Base-by-base conservation (phyloP, 257 asterid genomes). In the Anisodus acutangulus region DNA sequence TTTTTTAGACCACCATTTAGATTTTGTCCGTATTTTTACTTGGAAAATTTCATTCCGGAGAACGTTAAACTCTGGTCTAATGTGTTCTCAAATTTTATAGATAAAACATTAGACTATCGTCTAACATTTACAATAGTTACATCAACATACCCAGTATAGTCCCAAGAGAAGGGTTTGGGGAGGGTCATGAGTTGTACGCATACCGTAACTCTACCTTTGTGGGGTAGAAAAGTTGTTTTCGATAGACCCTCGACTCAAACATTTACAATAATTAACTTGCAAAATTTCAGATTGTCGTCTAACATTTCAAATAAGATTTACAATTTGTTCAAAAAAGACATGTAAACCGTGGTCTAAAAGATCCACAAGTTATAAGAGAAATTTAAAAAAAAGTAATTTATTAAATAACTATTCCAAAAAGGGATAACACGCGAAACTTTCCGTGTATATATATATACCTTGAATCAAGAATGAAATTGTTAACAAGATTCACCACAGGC, bases 261-360 rank as follows among this genome's bases (percentile, higher is more conserved):
- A 31, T 37, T 13, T 67, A 1, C 8, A 35, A 15, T 15, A 67
- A 13, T 68, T 68, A 37, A 6, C 22, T 68, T 7, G 12, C 2
- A 13, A 37, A 37, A 2, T 66, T 5, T 66, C 31, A 66, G 4
- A 0, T 11, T 9, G 0, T 0, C 19, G 0, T 64, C 43, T 26
- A 26, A 64, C 8, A 5, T 31, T 64, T 64, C 0, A 9, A 31
- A 12, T 66, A 66, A 31, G 15, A 15, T 13, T 31, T 68, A 15
- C 3, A 0, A 0, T 67, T 37, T 67, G 1, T 15, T 68, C 3
- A 68, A 67, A 35, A 35, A 0, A 0, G 3, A 22, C 49, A 11
- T 76, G 53, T 1, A 26, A 26, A 6, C 0, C 9, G 37, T 5
- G 3, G 13, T 67, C 10, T 35, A 6, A 17, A 53, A 78, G 9